Conservation (phyloP, 179 eudicot genomes). For the Silene noctiflora region DNA sequence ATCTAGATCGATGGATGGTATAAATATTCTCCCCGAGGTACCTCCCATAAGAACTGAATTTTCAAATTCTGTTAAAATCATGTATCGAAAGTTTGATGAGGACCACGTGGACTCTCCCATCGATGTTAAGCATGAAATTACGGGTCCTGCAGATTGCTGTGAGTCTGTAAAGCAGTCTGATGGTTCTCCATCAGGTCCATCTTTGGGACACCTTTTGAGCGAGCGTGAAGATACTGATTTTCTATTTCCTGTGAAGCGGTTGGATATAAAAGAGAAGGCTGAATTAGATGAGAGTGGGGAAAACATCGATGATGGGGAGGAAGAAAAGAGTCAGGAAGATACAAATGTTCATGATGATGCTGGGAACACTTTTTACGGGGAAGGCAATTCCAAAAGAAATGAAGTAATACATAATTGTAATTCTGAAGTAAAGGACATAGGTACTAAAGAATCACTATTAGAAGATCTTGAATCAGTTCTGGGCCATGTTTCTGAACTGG, state of each 20-base stretch:
- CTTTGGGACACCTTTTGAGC: slow-evolving; percentile 26
- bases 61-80: slow-evolving; percentile 42
- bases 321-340: slow-evolving; percentile 26
- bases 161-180: slow-evolving; percentile 30
- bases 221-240: slow-evolving; percentile 42
- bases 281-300: slow-evolving; percentile 27
- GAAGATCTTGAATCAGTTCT: slow-evolving; percentile 70
- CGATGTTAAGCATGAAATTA: slow-evolving; percentile 40
- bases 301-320: slow-evolving; percentile 26
- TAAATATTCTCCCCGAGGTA: slow-evolving; percentile 78
- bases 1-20: slow-evolving; percentile 45
- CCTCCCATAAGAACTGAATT: slow-evolving; percentile 51
- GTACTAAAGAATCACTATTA: slow-evolving; percentile 55
- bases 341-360: slow-evolving; percentile 7
- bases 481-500: slow-evolving; percentile 42
- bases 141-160: slow-evolving; percentile 26
- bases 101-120: slow-evolving; percentile 40
- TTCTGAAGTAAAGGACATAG: slow-evolving; percentile 22
- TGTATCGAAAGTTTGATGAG: slow-evolving; percentile 69
- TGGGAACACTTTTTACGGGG: slow-evolving; percentile 19
- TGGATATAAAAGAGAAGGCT: slow-evolving; percentile 37
- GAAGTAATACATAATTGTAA: slow-evolving; percentile 17
- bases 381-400: slow-evolving; percentile 25
- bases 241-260: slow-evolving; percentile 41
- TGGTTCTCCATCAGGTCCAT: slow-evolving; percentile 27